Conservation (phyloP, 1,139 yeast genomes). For the Lodderomyces pseudojiufengensis region DNA sequence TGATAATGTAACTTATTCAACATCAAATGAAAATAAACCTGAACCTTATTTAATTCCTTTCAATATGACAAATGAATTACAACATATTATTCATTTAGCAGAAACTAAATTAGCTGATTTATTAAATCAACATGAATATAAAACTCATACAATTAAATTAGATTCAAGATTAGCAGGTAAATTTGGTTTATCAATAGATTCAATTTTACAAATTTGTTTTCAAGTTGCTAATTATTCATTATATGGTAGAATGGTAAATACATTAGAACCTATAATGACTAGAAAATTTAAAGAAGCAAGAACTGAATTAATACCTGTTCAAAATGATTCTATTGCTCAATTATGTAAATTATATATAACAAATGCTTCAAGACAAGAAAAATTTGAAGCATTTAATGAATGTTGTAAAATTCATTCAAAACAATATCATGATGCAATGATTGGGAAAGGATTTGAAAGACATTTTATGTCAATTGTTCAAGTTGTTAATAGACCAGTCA, state of each 20-base stretch:
- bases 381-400: slow-evolving; percentile 50
- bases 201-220: slow-evolving; percentile 62
- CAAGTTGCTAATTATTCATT: slow-evolving; percentile 71
- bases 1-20: slow-evolving; percentile 30
- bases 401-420: slow-evolving; percentile 52
- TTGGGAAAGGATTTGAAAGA: slow-evolving; percentile 68
- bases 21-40: slow-evolving; percentile 43
- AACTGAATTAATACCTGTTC: slow-evolving; percentile 65
- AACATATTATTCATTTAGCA: slow-evolving; percentile 56
- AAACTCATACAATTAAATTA: slow-evolving; percentile 38
- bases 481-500: slow-evolving; percentile 28
- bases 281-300: slow-evolving; percentile 64
- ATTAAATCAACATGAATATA: slow-evolving; percentile 65
- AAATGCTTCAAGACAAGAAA: slow-evolving; percentile 40
- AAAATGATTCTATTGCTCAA: slow-evolving; percentile 48
- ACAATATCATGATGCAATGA: slow-evolving; percentile 49
- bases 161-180: slow-evolving; percentile 46
- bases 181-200: slow-evolving; percentile 58
- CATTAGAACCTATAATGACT: slow-evolving; percentile 73
- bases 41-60: slow-evolving; percentile 41
- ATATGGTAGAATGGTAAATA: slow-evolving; percentile 64
- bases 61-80: slow-evolving; percentile 45
- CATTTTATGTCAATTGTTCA: slow-evolving; percentile 64
- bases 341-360: slow-evolving; percentile 62
- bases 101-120: slow-evolving; percentile 76